Evolutionary conservation across 2,329 filamentous ascomycete species (phyloP), one percentile per base, ranked within the genome.

Genomic region (Nigrospora sphaerica): DNA sequence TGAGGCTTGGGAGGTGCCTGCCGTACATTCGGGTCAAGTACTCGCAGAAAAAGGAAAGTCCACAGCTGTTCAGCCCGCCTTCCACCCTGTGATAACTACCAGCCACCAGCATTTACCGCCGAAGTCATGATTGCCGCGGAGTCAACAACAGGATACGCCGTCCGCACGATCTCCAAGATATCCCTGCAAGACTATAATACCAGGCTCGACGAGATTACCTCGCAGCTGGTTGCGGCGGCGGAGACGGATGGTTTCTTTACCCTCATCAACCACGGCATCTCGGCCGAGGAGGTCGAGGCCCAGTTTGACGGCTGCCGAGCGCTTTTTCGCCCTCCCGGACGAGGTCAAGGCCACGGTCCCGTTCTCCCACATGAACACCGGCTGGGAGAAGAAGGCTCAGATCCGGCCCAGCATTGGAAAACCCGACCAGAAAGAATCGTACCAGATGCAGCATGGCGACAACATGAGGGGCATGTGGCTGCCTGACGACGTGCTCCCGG

Each of bases 181-280:
- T 81, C 78, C 1, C 65, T 82, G 4, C 65, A 58, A 37, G 62
- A 80, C 60, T 81, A 80, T 54, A 65, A 72, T 28, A 52, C 60
- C 5, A 73, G 78, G 42, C 70, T 78, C 54, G 70, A 77, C 47
- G 62, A 71, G 36, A 81, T 82, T 52, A 77, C 77, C 0, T 45
- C 58, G 1, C 60, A 80, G 49, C 67, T 82, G 2, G 63, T 75
- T 46, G 52, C 68, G 12, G 78, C 78, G 1, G 75, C 79, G 2
- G 77, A 81, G 52, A 74, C 74, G 9, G 72, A 74, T 44, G 78
- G 79, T n/a, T 81, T 82, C 67, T 83, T 83, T 62, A 73, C 71
- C 32, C 53, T 83, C 2, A 60, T 72, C 14, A 67, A 80, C 55
- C 79, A 81, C 50, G 75, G 71, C n/a, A 74, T 82, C 51, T 61